Evolutionary conservation across 2,329 filamentous ascomycete species (phyloP).

Genomic region (Aspergillus chevalieri): DNA sequence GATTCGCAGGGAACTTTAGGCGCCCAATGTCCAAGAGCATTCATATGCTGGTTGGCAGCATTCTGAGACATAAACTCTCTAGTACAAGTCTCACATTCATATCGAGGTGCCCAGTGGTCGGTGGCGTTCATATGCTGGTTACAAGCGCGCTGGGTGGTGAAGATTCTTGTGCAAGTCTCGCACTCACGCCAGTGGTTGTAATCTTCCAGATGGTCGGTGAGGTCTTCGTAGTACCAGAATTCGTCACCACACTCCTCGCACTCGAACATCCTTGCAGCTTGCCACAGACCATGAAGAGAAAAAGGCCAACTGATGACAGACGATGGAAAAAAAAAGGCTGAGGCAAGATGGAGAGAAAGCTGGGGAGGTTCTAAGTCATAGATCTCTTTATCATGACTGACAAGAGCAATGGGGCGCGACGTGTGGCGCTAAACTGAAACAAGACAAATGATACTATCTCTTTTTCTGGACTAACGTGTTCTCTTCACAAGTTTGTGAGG

Average conservation of each 20-base stretch:
- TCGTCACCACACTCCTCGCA: constrained; percentile 11
- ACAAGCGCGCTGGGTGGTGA: constrained; percentile 6
- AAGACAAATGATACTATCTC: too few relatives aligned
- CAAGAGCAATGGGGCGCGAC: too few relatives aligned
- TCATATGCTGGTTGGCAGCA: constrained; percentile 27
- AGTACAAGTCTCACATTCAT: constrained; percentile 26
- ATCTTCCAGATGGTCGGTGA: constrained; percentile 16
- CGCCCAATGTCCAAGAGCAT: constrained; percentile 22
- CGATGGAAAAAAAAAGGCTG: neutral
- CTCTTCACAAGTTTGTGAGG: too few relatives aligned
- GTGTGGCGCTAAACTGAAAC: too few relatives aligned
- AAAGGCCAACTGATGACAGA: neutral
- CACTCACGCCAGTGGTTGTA: constrained; percentile 20
- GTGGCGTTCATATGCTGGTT: constrained; percentile 19
- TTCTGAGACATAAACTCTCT: constrained; percentile 16
- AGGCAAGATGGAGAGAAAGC: neutral
- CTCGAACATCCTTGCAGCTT: constrained; percentile 2
- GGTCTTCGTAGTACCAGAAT: constrained; percentile 6
- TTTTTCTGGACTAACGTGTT: too few relatives aligned
- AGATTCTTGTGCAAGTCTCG: constrained; percentile 17
- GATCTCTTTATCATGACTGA: too few relatives aligned
- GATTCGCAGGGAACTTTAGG: constrained; percentile 21
- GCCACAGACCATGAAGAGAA: neutral
- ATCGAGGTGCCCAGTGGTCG: constrained; percentile 13
- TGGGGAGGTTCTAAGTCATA: neutral